Conservation (phyloP, 2,329 filamentous ascomycete genomes). For the Cordyceps pruinosa region DNA sequence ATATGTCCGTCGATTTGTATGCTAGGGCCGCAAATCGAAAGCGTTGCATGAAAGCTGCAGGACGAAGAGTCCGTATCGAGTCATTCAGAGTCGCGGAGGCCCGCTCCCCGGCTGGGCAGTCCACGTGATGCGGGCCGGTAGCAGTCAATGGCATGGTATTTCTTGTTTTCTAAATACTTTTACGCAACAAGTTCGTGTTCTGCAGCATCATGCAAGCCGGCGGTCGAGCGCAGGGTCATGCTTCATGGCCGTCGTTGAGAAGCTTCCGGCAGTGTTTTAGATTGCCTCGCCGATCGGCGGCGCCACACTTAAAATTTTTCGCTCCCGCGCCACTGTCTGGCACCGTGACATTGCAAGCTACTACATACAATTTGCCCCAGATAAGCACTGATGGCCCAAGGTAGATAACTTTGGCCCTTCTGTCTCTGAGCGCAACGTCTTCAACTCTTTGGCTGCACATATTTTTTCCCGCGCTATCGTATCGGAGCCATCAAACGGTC, state of each 20-base stretch:
- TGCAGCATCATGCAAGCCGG: neutral
- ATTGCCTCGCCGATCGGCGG: neutral
- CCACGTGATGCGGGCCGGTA: neutral
- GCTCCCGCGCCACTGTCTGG: neutral
- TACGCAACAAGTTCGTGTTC: no score
- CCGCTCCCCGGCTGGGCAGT: neutral
- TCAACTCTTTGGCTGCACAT: no score
- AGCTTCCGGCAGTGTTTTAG: neutral
- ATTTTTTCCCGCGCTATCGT: no score
- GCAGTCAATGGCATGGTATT: neutral
- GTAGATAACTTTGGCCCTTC: no score
- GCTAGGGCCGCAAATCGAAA: neutral
- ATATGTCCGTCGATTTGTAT: neutral
- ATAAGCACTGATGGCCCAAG: no score
- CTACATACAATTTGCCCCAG: no score
- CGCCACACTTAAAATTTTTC: conserved; percentile 5
- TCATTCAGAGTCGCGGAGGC: neutral
- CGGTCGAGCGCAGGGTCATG: neutral
- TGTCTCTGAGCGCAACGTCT: no score
- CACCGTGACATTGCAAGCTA: no score
- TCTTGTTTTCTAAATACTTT: neutral
- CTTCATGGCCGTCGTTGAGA: neutral
- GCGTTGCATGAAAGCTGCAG: neutral
- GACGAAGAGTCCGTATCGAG: conserved; percentile 7
- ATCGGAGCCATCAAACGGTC: no score